These are phyloP conservation scores for Crithidia brevicula DNA, from an alignment of 208 protist species.

Conservation along the genomic window DNA sequence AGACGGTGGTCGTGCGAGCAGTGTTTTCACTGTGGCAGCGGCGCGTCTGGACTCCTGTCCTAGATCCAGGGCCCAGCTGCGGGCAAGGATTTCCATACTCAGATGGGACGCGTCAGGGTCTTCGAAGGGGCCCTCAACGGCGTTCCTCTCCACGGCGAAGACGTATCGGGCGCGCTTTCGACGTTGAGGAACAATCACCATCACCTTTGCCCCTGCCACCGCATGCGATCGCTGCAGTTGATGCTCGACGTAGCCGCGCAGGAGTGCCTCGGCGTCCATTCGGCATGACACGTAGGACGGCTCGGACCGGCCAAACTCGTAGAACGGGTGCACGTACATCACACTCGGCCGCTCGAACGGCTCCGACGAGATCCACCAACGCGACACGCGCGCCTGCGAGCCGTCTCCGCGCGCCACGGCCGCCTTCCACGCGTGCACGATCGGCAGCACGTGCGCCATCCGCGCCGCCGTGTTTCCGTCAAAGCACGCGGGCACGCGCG, in stretches of 20 bases:
- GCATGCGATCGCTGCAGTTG: neutral
- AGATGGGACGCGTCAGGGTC: neutral
- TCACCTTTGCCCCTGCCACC: neutral
- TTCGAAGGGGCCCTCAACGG: too few species aligned
- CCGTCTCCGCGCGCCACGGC: slow-evolving; percentile 17
- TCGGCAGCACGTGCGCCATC: slow-evolving; percentile 8
- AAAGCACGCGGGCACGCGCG: neutral
- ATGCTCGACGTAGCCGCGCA: slow-evolving; percentile 16
- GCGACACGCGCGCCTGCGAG: slow-evolving; percentile 9
- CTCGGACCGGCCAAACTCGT: slow-evolving; percentile 5
- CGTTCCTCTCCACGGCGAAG: neutral
- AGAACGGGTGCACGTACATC: slow-evolving; percentile 21
- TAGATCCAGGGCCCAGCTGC: slow-evolving; percentile 12
- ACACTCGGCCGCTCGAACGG: neutral
- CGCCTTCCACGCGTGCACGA: slow-evolving; percentile 13
- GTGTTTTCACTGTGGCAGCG: neutral
- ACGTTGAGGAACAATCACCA: slow-evolving; percentile 14
- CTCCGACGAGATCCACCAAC: slow-evolving; percentile 24
- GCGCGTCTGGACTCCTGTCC: neutral
- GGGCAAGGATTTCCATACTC: slow-evolving; percentile 5
- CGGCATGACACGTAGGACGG: slow-evolving; percentile 21
- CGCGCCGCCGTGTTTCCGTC: slow-evolving; percentile 11
- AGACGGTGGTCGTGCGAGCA: neutral
- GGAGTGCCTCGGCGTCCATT: slow-evolving; percentile 20
- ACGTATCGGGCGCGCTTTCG: neutral